phyloP scores from a whole-genome alignment of 768 basidiomycete species.

The Hysterangium stoloniferum region DNA sequence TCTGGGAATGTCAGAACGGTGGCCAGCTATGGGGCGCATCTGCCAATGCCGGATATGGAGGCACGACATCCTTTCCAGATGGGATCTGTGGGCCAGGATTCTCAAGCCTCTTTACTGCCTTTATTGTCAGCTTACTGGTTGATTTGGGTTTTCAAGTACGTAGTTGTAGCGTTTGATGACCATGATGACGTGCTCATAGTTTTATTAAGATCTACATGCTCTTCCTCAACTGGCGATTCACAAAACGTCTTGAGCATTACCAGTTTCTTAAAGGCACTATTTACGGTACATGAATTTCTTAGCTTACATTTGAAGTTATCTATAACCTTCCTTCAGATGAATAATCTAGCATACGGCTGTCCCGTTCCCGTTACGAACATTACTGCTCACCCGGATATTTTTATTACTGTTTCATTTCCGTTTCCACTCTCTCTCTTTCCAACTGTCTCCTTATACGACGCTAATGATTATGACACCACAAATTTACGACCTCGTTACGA shows the following conservation, averaged over 20 bases:
- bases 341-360: not conserved
- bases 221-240: constrained; percentile 69
- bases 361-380: not conserved
- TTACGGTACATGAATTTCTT: constrained; percentile 13
- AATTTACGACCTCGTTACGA: not conserved
- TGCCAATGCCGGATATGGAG: constrained; percentile 33
- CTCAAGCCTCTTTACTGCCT: constrained; percentile 52
- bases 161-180: constrained; percentile 7
- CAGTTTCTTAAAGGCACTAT: constrained; percentile 53
- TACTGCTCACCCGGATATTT: not conserved
- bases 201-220: constrained; percentile 58
- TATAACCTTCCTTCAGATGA: not conserved
- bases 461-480: not conserved
- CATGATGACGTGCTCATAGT: constrained; percentile 5
- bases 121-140: constrained; percentile 53
- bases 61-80: constrained; percentile 39
- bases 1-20: constrained; percentile 68
- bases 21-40: constrained; percentile 49
- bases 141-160: constrained; percentile 64
- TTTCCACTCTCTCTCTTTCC: not conserved
- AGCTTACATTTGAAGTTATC: not conserved
- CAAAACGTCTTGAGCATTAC: constrained; percentile 63
- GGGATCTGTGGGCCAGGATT: constrained; percentile 56
- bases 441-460: not conserved
- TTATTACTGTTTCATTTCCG: not conserved